Conservation (phyloP, 768 basidiomycete species). For the Tulasnella sp. region DNA sequence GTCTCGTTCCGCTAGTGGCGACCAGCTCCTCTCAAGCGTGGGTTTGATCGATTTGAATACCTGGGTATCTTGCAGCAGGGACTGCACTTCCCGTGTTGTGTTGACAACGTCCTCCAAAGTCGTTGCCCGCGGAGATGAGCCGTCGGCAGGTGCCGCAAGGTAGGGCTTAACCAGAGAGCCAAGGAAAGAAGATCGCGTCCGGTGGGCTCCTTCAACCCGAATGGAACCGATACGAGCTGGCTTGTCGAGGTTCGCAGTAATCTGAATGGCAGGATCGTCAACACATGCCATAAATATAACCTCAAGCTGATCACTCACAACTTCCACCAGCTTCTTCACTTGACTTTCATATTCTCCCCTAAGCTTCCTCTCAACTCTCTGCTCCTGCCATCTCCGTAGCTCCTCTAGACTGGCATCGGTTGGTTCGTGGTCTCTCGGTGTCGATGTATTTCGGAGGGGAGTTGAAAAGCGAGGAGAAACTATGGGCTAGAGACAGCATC, state of each 20-base stretch:
- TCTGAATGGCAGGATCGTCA: slow-evolving; percentile 35
- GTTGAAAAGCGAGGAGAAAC: slow-evolving; percentile 34
- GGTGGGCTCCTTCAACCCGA: slow-evolving; percentile 66
- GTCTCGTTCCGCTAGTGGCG: slow-evolving; percentile 44
- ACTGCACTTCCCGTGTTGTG: slow-evolving; percentile 58
- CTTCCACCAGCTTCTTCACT: slow-evolving; percentile 51
- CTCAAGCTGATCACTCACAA: slow-evolving; percentile 39
- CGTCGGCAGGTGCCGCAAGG: slow-evolving; percentile 21
- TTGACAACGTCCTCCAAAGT: slow-evolving; percentile 61
- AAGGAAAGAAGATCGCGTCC: slow-evolving; percentile 75
- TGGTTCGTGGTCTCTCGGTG: slow-evolving; percentile 52
- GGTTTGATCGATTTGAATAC: slow-evolving; percentile 65
- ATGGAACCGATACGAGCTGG: slow-evolving; percentile 66
- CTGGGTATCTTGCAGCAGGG: slow-evolving; percentile 61
- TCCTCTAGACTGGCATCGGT: slow-evolving; percentile 42
- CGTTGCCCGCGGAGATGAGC: slow-evolving; percentile 30
- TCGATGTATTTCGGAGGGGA: slow-evolving; percentile 48
- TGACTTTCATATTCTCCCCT: slow-evolving; percentile 72
- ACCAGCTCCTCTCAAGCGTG: slow-evolving; percentile 50
- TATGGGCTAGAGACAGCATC: background rate
- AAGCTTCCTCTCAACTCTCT: slow-evolving; percentile 59
- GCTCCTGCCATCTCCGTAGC: slow-evolving; percentile 62
- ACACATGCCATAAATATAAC: slow-evolving; percentile 27
- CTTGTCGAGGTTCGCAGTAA: slow-evolving; percentile 57
- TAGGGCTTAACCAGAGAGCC: slow-evolving; percentile 66